Conservation (phyloP, 768 basidiomycete species). For the Suillus luteus region DNA sequence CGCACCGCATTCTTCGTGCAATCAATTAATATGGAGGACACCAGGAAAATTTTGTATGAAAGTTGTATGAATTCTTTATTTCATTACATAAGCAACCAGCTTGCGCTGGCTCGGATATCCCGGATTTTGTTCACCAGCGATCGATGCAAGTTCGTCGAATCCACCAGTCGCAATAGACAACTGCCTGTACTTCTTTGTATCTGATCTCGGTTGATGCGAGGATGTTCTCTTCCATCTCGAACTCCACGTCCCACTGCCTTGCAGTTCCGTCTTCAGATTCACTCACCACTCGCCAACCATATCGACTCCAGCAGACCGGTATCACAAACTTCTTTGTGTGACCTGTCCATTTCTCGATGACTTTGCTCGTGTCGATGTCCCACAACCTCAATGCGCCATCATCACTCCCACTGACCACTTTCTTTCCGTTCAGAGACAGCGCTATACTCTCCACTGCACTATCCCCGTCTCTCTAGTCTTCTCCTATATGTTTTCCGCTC, state of each 20-base stretch:
- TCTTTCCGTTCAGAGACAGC: background rate
- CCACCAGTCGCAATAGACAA: conserved; percentile 8
- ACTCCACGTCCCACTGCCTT: background rate
- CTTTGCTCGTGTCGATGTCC: background rate
- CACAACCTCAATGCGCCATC: background rate
- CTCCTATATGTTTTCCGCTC: background rate
- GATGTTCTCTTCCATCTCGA: background rate
- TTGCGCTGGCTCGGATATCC: background rate
- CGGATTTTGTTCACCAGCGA: background rate
- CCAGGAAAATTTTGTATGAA: no score
- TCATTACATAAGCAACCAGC: background rate
- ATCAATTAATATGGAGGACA: no score
- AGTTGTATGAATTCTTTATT: no score
- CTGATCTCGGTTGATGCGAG: background rate
- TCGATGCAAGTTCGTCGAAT: no score
- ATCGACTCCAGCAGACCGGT: background rate
- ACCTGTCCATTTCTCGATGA: background rate
- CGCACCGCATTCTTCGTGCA: no score
- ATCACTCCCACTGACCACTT: background rate
- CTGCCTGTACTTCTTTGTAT: background rate
- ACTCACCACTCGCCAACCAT: background rate
- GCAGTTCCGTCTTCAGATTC: background rate
- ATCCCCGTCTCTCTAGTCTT: background rate
- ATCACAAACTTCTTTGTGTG: background rate
- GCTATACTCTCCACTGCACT: background rate